Evolutionary conservation across 805 yeast species (phyloP), one percentile per base, ranked within the genome.

Genomic region (Kazachstania taianensis): DNA sequence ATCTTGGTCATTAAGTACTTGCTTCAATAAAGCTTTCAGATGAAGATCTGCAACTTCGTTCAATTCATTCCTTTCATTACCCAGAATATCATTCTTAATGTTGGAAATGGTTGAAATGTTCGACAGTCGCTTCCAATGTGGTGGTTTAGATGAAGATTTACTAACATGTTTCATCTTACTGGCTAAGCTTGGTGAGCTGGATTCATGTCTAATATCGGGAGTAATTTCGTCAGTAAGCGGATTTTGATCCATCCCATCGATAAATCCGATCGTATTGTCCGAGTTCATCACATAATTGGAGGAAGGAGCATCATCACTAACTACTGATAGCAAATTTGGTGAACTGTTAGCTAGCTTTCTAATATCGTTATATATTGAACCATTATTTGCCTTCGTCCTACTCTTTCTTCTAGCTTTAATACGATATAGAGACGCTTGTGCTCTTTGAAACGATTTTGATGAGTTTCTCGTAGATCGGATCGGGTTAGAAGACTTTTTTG

Each of bases 371-470:
- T 47, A 45, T 1, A 44, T 50, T 20, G 50, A 58, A 20, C 53
- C 45, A 13, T 53, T 53, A 25, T 59, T 57, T 18, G 62, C 52
- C 41, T 49, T 66, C 41, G 65, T 62, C 45, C 69, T 72, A 41
- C 75, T 69, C 52, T 69, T 69, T 36, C 82, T 58, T 40, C 82
- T 63, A 28, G 72, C 71, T 39, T 70, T 65, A 67, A 76, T 76
- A 53, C 84, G 61, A 38, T 71, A 65, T 14, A 77, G 49, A 0
- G 82, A 75, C 0, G 82, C 81, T 46, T 75, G 77, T 0, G 83
- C 82, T 44, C 82, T 61, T 43, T 74, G 81, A 25, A 66, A 61
- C 1, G 81, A 72, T 36, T 76, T 58, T 0, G 64, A 59, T 7
- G 63, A 59, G 28, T 52, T 57, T 41, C 70, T 57, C 25, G 63